These are phyloP conservation scores for Diaporthe sp. DNA, from an alignment of 2,329 filamentous ascomycete species.

Conservation along the genomic window DNA sequence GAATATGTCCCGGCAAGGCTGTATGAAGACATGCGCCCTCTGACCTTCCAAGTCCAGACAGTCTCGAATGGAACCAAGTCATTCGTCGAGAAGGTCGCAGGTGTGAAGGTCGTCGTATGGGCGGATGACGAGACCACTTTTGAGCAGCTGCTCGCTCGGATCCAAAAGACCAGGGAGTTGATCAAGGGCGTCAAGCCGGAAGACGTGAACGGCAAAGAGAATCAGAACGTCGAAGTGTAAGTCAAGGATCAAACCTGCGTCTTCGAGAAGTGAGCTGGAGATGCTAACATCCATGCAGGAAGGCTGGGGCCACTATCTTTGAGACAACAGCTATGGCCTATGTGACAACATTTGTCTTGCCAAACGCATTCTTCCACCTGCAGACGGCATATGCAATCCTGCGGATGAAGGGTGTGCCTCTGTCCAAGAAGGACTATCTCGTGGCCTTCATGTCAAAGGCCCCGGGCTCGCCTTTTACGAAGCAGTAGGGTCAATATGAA, in stretches of 20 bases:
- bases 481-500: neutral
- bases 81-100: conserved; percentile 46
- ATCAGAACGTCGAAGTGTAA: conserved; percentile 44
- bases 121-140: conserved; percentile 50
- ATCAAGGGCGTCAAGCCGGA: conserved; percentile 45
- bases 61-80: conserved; percentile 48
- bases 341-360: conserved; percentile 58
- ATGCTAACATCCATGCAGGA: neutral
- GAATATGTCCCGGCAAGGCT: conserved; percentile 45
- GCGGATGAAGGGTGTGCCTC: conserved; percentile 66
- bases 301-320: neutral
- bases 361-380: conserved; percentile 73
- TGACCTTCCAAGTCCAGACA: conserved; percentile 51
- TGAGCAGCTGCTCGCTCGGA: conserved; percentile 46
- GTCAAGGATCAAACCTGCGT: neutral
- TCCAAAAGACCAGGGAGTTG: conserved; percentile 48
- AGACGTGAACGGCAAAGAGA: conserved; percentile 45
- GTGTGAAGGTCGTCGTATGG: conserved; percentile 42
- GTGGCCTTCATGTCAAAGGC: conserved; percentile 31
- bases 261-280: neutral
- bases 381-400: conserved; percentile 69
- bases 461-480: neutral
- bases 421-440: conserved; percentile 70
- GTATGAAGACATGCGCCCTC: conserved; percentile 51
- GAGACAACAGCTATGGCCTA: conserved; percentile 52